phyloP scores from a whole-genome alignment of 805 yeast genomes.

The Candida ovalis region DNA sequence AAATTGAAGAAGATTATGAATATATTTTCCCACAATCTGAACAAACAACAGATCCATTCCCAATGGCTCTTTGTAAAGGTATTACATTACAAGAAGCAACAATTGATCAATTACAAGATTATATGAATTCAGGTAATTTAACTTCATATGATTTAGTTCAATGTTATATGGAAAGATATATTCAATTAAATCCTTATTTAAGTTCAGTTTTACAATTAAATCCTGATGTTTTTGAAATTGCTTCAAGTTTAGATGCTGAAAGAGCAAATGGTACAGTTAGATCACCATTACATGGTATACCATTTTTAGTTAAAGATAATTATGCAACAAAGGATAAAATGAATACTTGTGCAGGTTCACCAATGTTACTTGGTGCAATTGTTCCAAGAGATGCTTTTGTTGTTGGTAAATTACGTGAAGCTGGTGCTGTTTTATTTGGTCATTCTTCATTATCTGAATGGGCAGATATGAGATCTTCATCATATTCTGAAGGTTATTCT shows the following conservation, averaged over 20 bases:
- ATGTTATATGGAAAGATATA: constrained; percentile 25
- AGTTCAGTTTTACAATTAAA: constrained; percentile 23
- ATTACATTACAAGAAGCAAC: constrained; percentile 29
- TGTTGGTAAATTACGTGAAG: constrained; percentile 24
- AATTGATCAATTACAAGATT: constrained; percentile 27
- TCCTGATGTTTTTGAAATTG: constrained; percentile 26
- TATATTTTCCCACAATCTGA: constrained; percentile 2
- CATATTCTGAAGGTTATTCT: constrained; percentile 29
- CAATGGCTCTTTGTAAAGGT: constrained; percentile 24
- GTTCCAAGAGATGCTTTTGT: constrained; percentile 31
- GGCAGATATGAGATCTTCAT: constrained; percentile 29
- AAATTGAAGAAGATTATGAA: neutral
- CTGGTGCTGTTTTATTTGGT: constrained; percentile 29
- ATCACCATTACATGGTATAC: constrained; percentile 29
- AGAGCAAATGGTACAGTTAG: constrained; percentile 21
- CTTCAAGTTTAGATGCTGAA: constrained; percentile 22
- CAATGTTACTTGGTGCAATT: constrained; percentile 23
- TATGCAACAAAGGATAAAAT: constrained; percentile 27
- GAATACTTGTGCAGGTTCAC: constrained; percentile 26
- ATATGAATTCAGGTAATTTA: constrained; percentile 19
- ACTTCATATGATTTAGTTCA: constrained; percentile 21
- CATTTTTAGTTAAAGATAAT: constrained; percentile 29
- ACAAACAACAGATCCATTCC: constrained; percentile 5
- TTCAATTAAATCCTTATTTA: constrained; percentile 24
- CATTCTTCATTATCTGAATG: constrained; percentile 29